These are phyloP conservation scores for Coleophoma eucalyptorum DNA, from an alignment of 2,329 filamentous ascomycete species.

Conservation along the genomic window DNA sequence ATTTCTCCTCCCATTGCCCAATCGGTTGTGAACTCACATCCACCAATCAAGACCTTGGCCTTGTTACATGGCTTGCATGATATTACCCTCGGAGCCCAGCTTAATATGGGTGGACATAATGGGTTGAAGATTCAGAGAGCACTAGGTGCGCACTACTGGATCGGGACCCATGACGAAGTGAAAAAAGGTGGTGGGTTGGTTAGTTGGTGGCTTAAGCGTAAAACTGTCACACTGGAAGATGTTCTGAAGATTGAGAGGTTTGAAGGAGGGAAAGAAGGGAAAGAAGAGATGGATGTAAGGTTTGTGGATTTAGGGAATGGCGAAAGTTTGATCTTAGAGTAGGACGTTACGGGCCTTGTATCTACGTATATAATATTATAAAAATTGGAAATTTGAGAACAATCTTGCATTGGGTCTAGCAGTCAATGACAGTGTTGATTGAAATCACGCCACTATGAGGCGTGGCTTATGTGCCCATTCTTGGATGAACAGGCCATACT, in stretches of 20 bases:
- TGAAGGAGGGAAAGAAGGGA: conserved; percentile 22
- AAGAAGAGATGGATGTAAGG: conserved; percentile 12
- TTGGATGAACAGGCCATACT: too few relatives aligned
- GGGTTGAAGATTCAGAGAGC: conserved; percentile 51
- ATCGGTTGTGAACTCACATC: conserved; percentile 37
- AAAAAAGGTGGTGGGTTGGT: conserved; percentile 57
- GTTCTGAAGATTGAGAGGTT: conserved; percentile 33
- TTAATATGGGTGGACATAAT: conserved; percentile 62
- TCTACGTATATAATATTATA: too few relatives aligned
- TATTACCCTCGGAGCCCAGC: conserved; percentile 48
- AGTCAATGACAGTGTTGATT: too few relatives aligned
- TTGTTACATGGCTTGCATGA: conserved; percentile 64
- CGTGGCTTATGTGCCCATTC: too few relatives aligned
- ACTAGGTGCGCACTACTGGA: conserved; percentile 56
- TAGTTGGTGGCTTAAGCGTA: conserved; percentile 43
- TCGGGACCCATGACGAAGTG: conserved; percentile 62
- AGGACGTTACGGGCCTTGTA: neutral
- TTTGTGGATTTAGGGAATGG: conserved; percentile 54
- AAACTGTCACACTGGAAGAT: conserved; percentile 38
- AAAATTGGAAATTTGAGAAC: too few relatives aligned
- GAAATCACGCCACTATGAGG: too few relatives aligned
- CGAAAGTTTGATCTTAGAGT: conserved; percentile 45
- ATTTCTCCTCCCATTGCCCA: conserved; percentile 43
- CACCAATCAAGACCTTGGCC: conserved; percentile 47
- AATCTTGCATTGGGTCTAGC: too few relatives aligned